Evolutionary conservation across 257 asterid species (phyloP), one percentile per base, ranked within the genome.

Genomic region (Nicotiana paniculata): DNA sequence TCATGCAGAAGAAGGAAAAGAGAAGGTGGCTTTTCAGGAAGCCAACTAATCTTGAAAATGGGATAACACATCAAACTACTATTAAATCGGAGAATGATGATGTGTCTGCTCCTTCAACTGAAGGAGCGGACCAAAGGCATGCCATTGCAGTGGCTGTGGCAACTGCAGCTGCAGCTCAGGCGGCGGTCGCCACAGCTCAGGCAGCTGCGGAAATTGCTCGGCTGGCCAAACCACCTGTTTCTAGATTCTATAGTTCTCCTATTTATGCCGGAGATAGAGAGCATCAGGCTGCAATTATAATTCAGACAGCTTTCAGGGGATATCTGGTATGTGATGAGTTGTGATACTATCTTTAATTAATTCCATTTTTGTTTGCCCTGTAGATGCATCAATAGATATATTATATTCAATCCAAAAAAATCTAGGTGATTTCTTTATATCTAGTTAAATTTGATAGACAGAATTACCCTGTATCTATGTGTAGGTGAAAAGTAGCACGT

Each of bases 271-370:
- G 51, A 35, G 81, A 77, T 0, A 67, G 51, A 54, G 82, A 79
- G 64, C 79, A 84, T 59, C 53, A 68, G 13, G 90, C 89, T 33
- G 87, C 90, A 35, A 80, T 81, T 17, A 39, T 75, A 24, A 83
- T 89, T 77, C 90, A 89, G 77, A 84, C 87, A 26, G 85, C 86
- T 85, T 89, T 86, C 84, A 86, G 92, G 84, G 89, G 89, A 46
- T 88, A 86, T 79, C 74, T 89, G 86, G 92, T 89, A 53, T 84
- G 87, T 81, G 3, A 39, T 30, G 21, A 46, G 16, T 35, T 39
- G 6, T 17, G 13, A 55, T 64, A 7, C 48, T 43, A 43, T 43
- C 48, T 43, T 37, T 37, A 37, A 37, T 37, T 37, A 5, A 8
- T 1, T 30, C 55, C 9, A 9, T 48, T 12, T 4, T 9, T 9